A percentile compares a stretch with the other conserved stretches of the same genome.
Evolutionary conservation across 2,329 filamentous ascomycete genomes (phyloP).

Genomic region (Neopestalotiopsis clavispora): DNA sequence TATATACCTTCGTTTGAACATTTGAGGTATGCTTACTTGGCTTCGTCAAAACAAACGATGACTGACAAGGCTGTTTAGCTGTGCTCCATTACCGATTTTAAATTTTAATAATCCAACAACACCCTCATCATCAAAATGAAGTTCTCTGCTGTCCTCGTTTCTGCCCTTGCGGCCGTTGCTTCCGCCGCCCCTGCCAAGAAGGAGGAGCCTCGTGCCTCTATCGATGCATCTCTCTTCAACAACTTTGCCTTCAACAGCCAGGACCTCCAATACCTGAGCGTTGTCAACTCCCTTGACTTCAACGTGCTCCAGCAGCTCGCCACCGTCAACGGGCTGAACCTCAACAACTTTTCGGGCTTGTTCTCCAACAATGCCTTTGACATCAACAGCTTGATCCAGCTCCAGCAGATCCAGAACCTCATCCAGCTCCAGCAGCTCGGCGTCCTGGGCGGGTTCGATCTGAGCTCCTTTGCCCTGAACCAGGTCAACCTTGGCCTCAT

Average conservation of each 20-base stretch:
- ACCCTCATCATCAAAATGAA: slow-evolving; percentile 50
- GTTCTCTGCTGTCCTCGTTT: slow-evolving; percentile 49
- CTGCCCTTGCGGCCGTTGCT: slow-evolving; percentile 49
- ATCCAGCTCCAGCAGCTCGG: slow-evolving; percentile 44
- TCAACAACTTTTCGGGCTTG: slow-evolving; percentile 40
- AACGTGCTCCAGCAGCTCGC: slow-evolving; percentile 39
- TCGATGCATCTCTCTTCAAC: slow-evolving; percentile 41
- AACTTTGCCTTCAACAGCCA: slow-evolving; percentile 37
- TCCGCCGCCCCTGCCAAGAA: slow-evolving; percentile 44
- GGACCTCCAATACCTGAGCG: slow-evolving; percentile 43
- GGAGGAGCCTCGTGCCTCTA: slow-evolving; percentile 27
- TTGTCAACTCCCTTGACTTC: slow-evolving; percentile 36
- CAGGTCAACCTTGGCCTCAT: slow-evolving; percentile 46
- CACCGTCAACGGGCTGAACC: slow-evolving; percentile 41
- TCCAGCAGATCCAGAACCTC: slow-evolving; percentile 38
- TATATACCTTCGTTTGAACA: slow-evolving; percentile 42
- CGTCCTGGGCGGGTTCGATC: slow-evolving; percentile 50
- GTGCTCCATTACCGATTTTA: slow-evolving; percentile 45
- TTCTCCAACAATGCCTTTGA: slow-evolving; percentile 52
- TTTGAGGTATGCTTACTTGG: slow-evolving; percentile 37
- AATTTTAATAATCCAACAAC: slow-evolving; percentile 38
- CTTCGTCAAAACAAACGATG: not conserved
- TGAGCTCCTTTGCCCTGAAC: slow-evolving; percentile 48
- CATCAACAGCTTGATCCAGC: slow-evolving; percentile 51
- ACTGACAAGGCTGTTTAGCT: slow-evolving; percentile 41